Evolutionary conservation across 352 stramenopile species (phyloP), one percentile per base, ranked within the genome.

Genomic region (Blastocystis sp.): DNA sequence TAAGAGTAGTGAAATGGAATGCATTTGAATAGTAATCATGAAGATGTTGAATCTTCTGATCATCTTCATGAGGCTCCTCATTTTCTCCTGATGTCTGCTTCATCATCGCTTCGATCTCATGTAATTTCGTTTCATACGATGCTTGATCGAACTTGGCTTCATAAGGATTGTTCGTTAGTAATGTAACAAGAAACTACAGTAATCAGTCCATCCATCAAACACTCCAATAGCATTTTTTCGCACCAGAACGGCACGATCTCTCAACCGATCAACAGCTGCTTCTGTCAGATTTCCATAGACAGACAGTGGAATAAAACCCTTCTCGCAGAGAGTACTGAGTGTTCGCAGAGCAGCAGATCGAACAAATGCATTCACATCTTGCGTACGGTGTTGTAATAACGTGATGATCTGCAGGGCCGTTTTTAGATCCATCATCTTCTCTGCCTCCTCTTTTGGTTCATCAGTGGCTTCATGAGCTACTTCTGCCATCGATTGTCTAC

Each of bases 81-180:
- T 93, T 92, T 26, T 90, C 75, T 24, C 89, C 90, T 34, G 93
- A 55, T 13, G 76, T 39, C 24, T 56, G 47, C 24, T 89, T 26
- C 26, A 87, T 64, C 24, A 87, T 76, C 16, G 65, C 50, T 1
- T 92, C 90, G 24, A 93, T 91, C 50, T 91, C 90, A 90, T 92
- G 92, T 1, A 90, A 92, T 68, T 94, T 85, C 16, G 20, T 9
- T 39, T 90, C 9, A 73, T 79, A 70, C 6, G 59, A 24, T 5
- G 73, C 65, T 43, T 91, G 91, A 59, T 98, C 92, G 8, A 98
- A 91, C 62, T 95, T 94, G 18, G 94, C 94, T 93, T 96, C 95
- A 90, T 95, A 98, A 9, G 95, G 96, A 90, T 98, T 98, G 79
- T 95, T 96, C 90, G 97, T 94, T 4, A 98, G 90, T 47, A 98